These are phyloP conservation scores for Colletotrichum camelliae DNA, from an alignment of 2,329 filamentous ascomycete genomes.

Conservation along the genomic window DNA sequence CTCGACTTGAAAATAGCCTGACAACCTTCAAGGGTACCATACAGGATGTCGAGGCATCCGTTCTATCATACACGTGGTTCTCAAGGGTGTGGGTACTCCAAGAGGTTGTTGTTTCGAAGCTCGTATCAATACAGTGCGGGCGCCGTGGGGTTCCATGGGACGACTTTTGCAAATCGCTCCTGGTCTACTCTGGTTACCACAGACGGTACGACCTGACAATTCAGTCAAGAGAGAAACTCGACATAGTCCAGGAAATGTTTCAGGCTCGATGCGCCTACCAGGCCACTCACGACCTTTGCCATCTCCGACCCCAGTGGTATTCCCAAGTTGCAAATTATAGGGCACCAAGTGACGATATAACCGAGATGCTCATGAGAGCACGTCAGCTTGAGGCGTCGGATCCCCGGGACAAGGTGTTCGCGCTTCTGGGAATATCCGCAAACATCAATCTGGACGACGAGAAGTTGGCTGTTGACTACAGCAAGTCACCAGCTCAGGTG, in stretches of 20 bases:
- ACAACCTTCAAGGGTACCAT: background rate
- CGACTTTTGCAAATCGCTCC: background rate
- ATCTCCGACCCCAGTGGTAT: background rate
- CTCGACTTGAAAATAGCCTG: background rate
- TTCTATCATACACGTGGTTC: background rate
- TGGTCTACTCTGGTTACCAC: accelerated
- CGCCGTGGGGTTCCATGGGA: background rate
- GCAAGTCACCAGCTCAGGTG: accelerated
- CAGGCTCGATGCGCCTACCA: background rate
- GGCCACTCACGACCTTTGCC: accelerated
- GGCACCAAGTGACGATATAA: background rate
- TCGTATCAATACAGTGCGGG: background rate
- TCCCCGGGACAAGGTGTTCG: background rate
- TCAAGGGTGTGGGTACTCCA: background rate
- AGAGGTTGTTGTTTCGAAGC: background rate
- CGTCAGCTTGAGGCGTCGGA: background rate
- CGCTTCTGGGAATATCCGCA: background rate
- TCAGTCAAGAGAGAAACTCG: background rate
- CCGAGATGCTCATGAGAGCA: background rate
- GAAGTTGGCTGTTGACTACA: background rate
- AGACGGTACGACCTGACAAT: background rate
- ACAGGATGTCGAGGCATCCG: background rate
- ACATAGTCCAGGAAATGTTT: background rate
- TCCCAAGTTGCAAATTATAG: accelerated
- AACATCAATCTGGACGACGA: background rate